Percentiles rank a stretch among this genome's conserved stretches.
phyloP scores from a whole-genome alignment of 441 rosid species.

The Populus hybrid region DNA sequence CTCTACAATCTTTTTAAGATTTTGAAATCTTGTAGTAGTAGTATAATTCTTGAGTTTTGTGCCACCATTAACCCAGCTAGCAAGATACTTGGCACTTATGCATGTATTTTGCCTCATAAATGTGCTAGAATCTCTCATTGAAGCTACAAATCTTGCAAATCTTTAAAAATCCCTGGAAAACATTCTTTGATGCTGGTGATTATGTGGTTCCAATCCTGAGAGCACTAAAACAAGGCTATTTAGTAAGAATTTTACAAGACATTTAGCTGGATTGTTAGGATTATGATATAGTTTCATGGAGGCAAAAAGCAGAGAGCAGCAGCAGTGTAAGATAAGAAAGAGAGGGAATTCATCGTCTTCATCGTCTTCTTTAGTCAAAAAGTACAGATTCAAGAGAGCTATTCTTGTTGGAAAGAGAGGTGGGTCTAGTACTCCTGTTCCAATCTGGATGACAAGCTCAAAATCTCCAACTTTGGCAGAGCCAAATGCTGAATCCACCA shows the following conservation, averaged over 20 bases:
- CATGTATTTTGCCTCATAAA: background rate
- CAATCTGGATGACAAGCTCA: conserved; percentile 44
- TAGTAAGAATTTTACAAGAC: background rate
- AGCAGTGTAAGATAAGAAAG: conserved; percentile 72
- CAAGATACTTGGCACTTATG: background rate
- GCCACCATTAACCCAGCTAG: conserved; percentile 7
- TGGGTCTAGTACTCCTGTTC: conserved; percentile 71
- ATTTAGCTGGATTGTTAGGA: background rate
- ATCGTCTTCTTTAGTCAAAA: conserved; percentile 62
- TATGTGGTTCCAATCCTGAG: background rate
- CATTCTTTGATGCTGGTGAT: background rate
- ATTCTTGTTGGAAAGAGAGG: conserved; percentile 61
- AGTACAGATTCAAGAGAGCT: conserved; percentile 71
- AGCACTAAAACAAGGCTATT: conserved; percentile 13
- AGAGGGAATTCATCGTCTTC: conserved; percentile 83
- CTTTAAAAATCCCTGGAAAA: background rate
- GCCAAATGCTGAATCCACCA: conserved; percentile 35
- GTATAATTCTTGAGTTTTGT: conserved; percentile 7
- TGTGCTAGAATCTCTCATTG: background rate
- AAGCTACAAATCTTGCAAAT: background rate
- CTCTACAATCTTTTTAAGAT: background rate
- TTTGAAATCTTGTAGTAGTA: conserved; percentile 2
- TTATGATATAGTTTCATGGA: conserved; percentile 17
- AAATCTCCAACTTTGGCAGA: conserved; percentile 42
- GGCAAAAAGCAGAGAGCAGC: conserved; percentile 35